A percentile compares a stretch with the other conserved stretches of the same genome.
Conservation (phyloP, 169 alveolate species). For the Eimeria praecox region DNA sequence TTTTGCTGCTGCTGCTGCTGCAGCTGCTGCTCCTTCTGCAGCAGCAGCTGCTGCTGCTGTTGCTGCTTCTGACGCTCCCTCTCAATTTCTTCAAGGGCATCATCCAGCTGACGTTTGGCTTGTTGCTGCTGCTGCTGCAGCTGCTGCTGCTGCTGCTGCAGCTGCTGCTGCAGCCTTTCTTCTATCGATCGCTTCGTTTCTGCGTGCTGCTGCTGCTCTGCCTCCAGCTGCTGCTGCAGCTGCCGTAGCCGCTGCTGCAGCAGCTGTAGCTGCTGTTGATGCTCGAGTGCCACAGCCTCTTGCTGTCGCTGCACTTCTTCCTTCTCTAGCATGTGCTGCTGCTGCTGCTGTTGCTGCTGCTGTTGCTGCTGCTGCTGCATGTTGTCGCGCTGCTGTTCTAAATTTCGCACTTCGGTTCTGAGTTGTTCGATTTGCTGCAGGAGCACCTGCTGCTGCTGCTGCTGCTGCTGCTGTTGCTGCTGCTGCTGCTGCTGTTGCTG, state of each 20-base stretch:
- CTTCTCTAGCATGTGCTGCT: constrained; percentile 1
- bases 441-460: constrained; percentile 19
- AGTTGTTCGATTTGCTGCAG: constrained; percentile 33
- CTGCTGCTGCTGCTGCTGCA: constrained; percentile 13
- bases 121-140: constrained; percentile 46
- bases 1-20: constrained; percentile 26
- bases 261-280: constrained; percentile 34
- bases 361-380: constrained; percentile 54
- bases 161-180: constrained; percentile 4
- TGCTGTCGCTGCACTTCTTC: constrained; percentile 28
- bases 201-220: constrained; percentile 13
- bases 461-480: constrained; percentile 14
- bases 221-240: constrained; percentile 19
- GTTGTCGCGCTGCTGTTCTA: constrained; percentile 24
- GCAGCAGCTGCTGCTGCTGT: neutral
- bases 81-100: neutral
- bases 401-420: neutral
- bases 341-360: constrained; percentile 48
- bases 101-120: neutral
- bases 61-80: neutral
- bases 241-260: neutral
- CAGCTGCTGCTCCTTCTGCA: neutral
- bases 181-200: neutral
- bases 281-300: neutral
- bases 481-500: constrained; percentile 22